phyloP scores from a whole-genome alignment of 306 rosid genomes.

The Corylus americana region DNA sequence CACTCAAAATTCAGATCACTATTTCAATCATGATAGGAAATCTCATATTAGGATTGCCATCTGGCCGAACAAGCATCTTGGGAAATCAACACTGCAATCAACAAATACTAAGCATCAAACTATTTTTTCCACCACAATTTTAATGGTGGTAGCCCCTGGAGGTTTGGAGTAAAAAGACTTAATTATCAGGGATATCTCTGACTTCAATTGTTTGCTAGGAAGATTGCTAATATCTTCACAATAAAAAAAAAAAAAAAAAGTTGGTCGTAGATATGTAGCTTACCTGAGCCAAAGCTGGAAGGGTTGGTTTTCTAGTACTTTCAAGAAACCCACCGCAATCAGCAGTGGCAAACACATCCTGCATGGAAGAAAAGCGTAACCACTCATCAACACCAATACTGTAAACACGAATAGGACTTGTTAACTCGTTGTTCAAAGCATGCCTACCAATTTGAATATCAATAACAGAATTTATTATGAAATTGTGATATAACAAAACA shows the following conservation, averaged over 20 bases:
- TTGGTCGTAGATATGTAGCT: background rate
- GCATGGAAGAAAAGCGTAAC: constrained; percentile 74
- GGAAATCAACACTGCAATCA: background rate
- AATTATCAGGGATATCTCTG: background rate
- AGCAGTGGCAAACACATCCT: constrained; percentile 81
- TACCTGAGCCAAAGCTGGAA: constrained; percentile 98
- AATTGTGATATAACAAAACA: background rate
- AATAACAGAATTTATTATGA: background rate
- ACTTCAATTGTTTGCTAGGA: constrained; percentile 12
- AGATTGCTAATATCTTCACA: constrained; percentile 6
- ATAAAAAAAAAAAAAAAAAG: constrained; percentile 2
- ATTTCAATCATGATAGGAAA: background rate
- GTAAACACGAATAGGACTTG: constrained; percentile 19
- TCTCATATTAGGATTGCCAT: background rate
- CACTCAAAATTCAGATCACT: background rate
- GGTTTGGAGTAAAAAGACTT: too few relatives aligned
- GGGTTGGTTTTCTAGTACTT: constrained; percentile 65
- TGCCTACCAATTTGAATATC: background rate
- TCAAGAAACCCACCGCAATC: constrained; percentile 94
- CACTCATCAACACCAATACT: constrained; percentile 96
- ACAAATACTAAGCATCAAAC: background rate
- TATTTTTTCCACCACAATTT: background rate
- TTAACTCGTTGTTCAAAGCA: constrained; percentile 7
- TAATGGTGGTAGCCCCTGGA: background rate
- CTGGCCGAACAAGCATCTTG: background rate